Evolutionary conservation across 306 rosid species (phyloP), one percentile per base, ranked within the genome.

Genomic region (Fragaria nilgerrensis): DNA sequence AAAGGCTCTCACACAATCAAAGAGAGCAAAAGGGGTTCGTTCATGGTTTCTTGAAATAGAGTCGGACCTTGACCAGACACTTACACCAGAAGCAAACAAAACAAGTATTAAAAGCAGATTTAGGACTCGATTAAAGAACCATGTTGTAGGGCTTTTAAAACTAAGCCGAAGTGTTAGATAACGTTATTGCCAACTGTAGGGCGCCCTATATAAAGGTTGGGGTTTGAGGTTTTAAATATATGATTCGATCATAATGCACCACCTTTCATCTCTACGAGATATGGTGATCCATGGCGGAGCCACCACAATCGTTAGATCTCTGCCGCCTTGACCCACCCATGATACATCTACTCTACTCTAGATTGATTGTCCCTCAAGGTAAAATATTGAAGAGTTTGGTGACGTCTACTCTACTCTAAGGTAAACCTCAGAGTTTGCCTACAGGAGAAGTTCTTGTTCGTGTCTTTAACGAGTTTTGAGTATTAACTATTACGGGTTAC

Each of bases 21-120:
- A 47, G 75, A 75, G 59, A 73, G 78, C 23, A 20, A 39, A 39
- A 29, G 3, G 32, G 32, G 32, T 29, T 29, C 32, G 32, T 29
- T 29, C 32, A 29, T 29, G 32, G 32, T 29, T 29, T 29, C 32
- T 29, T 29, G 13, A 83, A 82, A 68, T 36, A 47, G 13, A 73
- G 55, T 49, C 17, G 79, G 74, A 79, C 48, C 75, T 65, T 79
- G 83, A 79, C 83, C 75, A 59, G 32, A 68, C 81, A 85, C 70
- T 77, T 59, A 61, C 78, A 37, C 85, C 82, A 85, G 83, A 82
- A 77, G 78, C 79, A 34, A 78, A 80, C 87, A 84, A 79, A 55
- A 74, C 44, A 62, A 55, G 11, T 68, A 74, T 82, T 74, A 70
- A 73, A 62, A 71, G 82, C 73, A 37, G 73, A 49, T 73, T 37